Percentiles rank a stretch among this genome's conserved stretches.
phyloP scores from a whole-genome alignment of 1,284 basidiomycete genomes.

The Apiotrichum montevideense region DNA sequence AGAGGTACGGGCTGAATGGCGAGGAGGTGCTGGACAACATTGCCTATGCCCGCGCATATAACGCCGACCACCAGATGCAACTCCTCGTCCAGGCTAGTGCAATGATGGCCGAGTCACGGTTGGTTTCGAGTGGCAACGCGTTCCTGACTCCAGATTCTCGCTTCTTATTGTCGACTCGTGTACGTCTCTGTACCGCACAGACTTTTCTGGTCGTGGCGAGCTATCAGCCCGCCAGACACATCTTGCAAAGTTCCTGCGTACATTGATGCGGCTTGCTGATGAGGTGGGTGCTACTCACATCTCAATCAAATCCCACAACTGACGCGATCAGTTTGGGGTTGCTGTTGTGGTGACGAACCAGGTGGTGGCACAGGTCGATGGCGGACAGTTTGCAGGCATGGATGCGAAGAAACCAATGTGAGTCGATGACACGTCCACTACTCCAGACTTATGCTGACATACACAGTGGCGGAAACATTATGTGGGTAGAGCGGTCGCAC shows the following conservation, averaged over 20 bases:
- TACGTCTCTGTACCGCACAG: slow-evolving; percentile 91
- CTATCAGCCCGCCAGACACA: slow-evolving; percentile 92
- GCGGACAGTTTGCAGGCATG: slow-evolving; percentile 71
- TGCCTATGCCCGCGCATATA: slow-evolving; percentile 96
- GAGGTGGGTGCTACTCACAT: slow-evolving; percentile 57
- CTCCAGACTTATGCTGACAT: slow-evolving; percentile 8
- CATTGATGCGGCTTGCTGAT: slow-evolving; percentile 86
- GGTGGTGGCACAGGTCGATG: slow-evolving; percentile 96
- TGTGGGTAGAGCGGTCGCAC: slow-evolving; percentile 40
- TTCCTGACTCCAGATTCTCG: slow-evolving; percentile 64
- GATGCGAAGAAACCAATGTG: slow-evolving; percentile 88
- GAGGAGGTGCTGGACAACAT: slow-evolving; percentile 98
- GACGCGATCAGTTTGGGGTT: slow-evolving; percentile 70
- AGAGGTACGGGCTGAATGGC: slow-evolving; percentile 89
- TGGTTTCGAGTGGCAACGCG: slow-evolving; percentile 18
- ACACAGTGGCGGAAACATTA: slow-evolving; percentile 74
- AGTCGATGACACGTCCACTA: slow-evolving; percentile 5
- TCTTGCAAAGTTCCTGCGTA: slow-evolving; percentile 93
- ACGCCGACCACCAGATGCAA: slow-evolving; percentile 93
- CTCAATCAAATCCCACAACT: no score
- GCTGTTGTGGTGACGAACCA: slow-evolving; percentile 98
- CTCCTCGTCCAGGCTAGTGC: slow-evolving; percentile 88
- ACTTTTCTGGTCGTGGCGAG: slow-evolving; percentile 93
- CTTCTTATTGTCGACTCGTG: slow-evolving; percentile 95
- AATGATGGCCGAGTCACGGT: slow-evolving; percentile 96